phyloP scores from a whole-genome alignment of 768 basidiomycete genomes.

The Cubamyces sp. region DNA sequence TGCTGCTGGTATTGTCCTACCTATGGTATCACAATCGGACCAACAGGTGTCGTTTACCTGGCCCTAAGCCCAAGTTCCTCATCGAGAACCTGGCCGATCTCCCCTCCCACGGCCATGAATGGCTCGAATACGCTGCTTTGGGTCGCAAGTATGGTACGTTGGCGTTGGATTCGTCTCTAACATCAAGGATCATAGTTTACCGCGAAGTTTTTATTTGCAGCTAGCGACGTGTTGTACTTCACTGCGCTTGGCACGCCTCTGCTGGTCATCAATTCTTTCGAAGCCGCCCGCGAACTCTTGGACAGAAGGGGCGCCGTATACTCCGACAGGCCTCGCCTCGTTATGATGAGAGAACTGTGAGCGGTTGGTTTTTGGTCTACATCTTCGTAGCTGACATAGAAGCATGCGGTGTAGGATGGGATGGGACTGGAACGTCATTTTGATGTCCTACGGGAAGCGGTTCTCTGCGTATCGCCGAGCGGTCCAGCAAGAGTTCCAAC shows the following conservation, averaged over 20 bases:
- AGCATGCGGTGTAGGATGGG: background rate
- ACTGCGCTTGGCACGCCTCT: slow-evolving; percentile 29
- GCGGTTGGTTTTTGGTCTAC: no score
- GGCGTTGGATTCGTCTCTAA: background rate
- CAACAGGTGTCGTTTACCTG: background rate
- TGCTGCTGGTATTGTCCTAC: no score
- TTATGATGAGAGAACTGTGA: slow-evolving; percentile 17
- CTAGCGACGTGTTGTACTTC: slow-evolving; percentile 32
- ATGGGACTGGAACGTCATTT: slow-evolving; percentile 24
- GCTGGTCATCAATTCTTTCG: slow-evolving; percentile 29
- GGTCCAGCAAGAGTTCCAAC: slow-evolving; percentile 11
- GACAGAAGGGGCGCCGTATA: slow-evolving; percentile 33
- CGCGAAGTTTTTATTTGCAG: background rate
- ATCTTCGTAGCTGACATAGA: background rate
- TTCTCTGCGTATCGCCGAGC: slow-evolving; percentile 3
- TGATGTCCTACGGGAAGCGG: background rate
- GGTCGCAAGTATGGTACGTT: slow-evolving; percentile 1
- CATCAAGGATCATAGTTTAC: no score
- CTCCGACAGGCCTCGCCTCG: slow-evolving; percentile 31
- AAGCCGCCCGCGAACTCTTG: slow-evolving; percentile 32
- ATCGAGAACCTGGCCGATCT: background rate
- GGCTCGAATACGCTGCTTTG: background rate
- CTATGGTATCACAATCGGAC: no score
- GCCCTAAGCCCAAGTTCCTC: background rate
- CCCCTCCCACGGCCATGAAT: background rate